Evolutionary conservation across 192 early-diverging fungal species (phyloP), one percentile per base, ranked within the genome.

Genomic region (Backusella liffmaniae): DNA sequence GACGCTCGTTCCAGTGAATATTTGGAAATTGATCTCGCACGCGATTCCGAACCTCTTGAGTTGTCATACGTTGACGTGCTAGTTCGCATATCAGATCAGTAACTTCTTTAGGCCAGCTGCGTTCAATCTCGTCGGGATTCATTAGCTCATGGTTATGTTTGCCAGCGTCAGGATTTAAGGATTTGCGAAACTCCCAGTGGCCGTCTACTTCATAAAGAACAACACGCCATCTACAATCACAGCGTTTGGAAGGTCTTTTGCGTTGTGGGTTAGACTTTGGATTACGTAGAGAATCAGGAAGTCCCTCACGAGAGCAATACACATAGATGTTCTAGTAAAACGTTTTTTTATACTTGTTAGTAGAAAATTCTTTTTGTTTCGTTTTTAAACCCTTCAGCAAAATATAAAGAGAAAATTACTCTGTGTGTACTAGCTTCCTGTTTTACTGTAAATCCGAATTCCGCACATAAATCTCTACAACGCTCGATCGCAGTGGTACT

Each of bases 401-500:
- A 53, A 62, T 34, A 32, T 29, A 73, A 73, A 32, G 32, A 53
- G 18, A 4, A 18, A 62, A 41, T 78, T 84, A 87, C 88, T 81
- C 84, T 84, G 75, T 85, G 87, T 29, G 88, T 86, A 30, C 86
- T 87, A 15, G 86, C 84, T 82, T 89, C 88, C 69, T 89, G 88
- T 77, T 89, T 89, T 34, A 89, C 84, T 37, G 86, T 89, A 67
- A 89, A 89, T 36, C 88, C 88, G 75, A 84, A 87, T 71, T 89
- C 80, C 46, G 81, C 81, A 56, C 83, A 83, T 30, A 89, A 46
- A 44, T 83, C 81, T 37, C 88, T 78, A 73, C 88, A 89, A 37
- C 78, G 76, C 23, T 80, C 76, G 15, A 83, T 84, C 36, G 88
- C 88, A 36, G 80, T 73, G 15, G 76, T 73, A 18, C 79, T 82